Percentiles rank a stretch among this genome's conserved stretches.
Conservation (phyloP, 768 basidiomycete species). For the Tylopilus plumbeoviolaceoides region DNA sequence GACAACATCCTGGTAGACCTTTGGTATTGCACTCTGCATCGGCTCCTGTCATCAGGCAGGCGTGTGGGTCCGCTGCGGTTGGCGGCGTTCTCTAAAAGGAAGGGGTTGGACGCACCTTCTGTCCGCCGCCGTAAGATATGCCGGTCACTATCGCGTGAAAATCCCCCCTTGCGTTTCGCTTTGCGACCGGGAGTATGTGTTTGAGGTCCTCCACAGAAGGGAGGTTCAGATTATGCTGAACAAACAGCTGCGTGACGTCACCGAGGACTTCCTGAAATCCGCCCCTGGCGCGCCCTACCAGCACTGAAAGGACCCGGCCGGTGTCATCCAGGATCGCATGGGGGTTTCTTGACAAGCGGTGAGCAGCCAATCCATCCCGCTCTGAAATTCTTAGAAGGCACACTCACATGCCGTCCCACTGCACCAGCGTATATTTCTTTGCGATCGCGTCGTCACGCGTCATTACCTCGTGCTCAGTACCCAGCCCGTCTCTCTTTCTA, state of each 20-base stretch:
- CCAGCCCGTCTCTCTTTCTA: neutral
- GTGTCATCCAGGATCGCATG: neutral
- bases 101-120: neutral
- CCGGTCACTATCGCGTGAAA: neutral
- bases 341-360: neutral
- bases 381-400: too few relatives aligned
- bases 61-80: too few relatives aligned
- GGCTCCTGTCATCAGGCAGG: neutral
- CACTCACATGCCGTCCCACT: slow-evolving; percentile 5
- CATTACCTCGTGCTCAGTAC: neutral
- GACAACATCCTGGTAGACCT: fast-evolving
- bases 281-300: neutral
- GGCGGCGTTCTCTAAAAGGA: too few relatives aligned
- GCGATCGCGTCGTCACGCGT: neutral
- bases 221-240: too few relatives aligned
- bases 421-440: neutral
- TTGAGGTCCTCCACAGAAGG: too few relatives aligned
- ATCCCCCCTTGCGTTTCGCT: neutral
- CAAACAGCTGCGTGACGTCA: too few relatives aligned
- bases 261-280: neutral
- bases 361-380: too few relatives aligned
- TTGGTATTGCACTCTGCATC: neutral
- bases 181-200: too few relatives aligned
- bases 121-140: neutral
- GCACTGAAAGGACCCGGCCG: neutral